These are phyloP conservation scores for Botrytis pseudocinerea DNA, from an alignment of 2,329 filamentous ascomycete genomes.

Conservation along the genomic window DNA sequence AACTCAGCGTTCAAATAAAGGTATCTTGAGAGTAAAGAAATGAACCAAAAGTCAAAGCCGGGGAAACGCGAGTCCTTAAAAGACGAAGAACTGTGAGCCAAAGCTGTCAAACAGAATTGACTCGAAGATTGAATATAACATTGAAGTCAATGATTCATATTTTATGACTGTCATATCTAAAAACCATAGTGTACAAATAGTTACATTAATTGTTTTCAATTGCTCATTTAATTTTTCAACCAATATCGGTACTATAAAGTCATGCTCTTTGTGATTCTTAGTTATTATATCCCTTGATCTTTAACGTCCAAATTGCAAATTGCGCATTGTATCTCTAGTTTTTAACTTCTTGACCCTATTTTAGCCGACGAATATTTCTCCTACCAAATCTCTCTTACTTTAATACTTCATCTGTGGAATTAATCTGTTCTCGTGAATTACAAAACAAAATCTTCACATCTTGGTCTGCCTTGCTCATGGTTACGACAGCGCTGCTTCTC, in stretches of 20 bases:
- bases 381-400: not conserved
- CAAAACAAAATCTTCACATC: not conserved
- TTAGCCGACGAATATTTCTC: not conserved
- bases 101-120: not conserved
- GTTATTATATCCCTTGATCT: not conserved
- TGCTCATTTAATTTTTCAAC: not conserved
- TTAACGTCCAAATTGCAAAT: not conserved
- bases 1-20: not conserved
- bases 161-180: not conserved
- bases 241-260: not conserved
- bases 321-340: not conserved
- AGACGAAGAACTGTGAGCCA: not conserved
- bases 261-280: not conserved
- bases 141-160: not conserved
- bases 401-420: not conserved
- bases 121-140: not conserved
- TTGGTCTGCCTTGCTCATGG: not conserved
- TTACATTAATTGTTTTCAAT: not conserved
- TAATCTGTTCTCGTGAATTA: not conserved
- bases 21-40: not conserved
- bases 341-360: not conserved
- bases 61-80: not conserved
- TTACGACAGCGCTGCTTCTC: fast-evolving
- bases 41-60: not conserved
- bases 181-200: not conserved